Conservation (phyloP, 2,329 filamentous ascomycete species). For the Zymoseptoria ardabiliae region DNA sequence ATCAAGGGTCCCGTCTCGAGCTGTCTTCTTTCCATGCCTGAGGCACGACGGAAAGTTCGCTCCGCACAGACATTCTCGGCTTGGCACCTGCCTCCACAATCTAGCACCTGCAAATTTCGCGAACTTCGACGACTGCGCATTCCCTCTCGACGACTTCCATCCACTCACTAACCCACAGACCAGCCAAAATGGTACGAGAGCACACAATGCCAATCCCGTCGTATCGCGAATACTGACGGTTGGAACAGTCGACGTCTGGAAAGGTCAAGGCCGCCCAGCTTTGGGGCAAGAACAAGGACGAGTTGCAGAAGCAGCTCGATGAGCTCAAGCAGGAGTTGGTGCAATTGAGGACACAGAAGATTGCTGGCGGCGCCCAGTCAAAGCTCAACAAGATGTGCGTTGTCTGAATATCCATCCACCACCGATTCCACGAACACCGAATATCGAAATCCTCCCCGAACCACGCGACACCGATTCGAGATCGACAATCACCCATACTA, state of each 20-base stretch:
- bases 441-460: neutral
- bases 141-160: constrained; percentile 2
- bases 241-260: constrained; percentile 47
- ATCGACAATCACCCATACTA: constrained; percentile 7
- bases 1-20: neutral
- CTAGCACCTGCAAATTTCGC: neutral
- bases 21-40: neutral
- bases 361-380: constrained; percentile 79
- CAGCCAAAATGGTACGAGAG: constrained; percentile 24
- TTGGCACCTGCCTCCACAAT: neutral
- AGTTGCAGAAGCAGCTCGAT: constrained; percentile 88
- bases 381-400: constrained; percentile 97
- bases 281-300: constrained; percentile 99
- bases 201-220: neutral
- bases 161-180: constrained; percentile 19
- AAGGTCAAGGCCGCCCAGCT: constrained; percentile 94
- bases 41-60: neutral
- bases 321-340: constrained; percentile 95
- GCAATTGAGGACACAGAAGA: constrained; percentile 97
- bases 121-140: neutral
- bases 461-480: neutral
- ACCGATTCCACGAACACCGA: neutral
- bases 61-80: neutral
- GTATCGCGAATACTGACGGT: constrained; percentile 12
- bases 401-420: neutral